These are phyloP conservation scores for Elsinoe necatrix DNA, from an alignment of 2,329 filamentous ascomycete genomes.

Conservation along the genomic window DNA sequence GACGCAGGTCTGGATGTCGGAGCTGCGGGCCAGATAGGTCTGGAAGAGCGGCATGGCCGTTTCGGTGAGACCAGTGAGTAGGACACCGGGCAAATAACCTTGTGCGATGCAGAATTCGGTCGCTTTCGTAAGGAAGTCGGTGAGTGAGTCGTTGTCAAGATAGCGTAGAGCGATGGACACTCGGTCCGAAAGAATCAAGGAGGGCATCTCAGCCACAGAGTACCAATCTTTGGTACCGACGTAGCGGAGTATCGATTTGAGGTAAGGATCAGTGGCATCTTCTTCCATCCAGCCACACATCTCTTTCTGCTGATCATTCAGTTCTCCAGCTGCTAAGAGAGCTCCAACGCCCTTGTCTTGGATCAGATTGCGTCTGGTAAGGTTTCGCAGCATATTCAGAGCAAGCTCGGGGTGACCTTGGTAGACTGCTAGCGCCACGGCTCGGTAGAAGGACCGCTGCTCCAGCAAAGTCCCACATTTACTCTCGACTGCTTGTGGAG, in stretches of 20 bases:
- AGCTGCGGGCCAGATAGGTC: slow-evolving; percentile 64
- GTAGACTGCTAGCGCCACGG: slow-evolving; percentile 67
- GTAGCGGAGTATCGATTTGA: slow-evolving; percentile 69
- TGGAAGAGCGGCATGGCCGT: slow-evolving; percentile 65
- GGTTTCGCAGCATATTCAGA: slow-evolving; percentile 59
- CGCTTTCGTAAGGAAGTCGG: slow-evolving; percentile 41
- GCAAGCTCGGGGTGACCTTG: slow-evolving; percentile 61
- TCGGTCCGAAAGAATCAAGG: slow-evolving; percentile 63
- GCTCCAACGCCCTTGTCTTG: slow-evolving; percentile 42
- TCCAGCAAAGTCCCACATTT: slow-evolving; percentile 45
- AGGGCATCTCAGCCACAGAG: slow-evolving; percentile 58
- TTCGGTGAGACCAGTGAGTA: slow-evolving; percentile 69
- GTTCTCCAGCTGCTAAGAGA: slow-evolving; percentile 40
- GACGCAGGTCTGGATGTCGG: slow-evolving; percentile 71
- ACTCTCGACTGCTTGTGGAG: slow-evolving; percentile 42
- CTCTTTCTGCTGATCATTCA: slow-evolving; percentile 51
- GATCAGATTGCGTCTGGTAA: slow-evolving; percentile 61
- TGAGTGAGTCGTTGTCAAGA: slow-evolving; percentile 48
- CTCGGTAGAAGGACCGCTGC: slow-evolving; percentile 58
- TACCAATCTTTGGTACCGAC: slow-evolving; percentile 66
- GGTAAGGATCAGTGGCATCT: slow-evolving; percentile 64
- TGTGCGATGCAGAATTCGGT: slow-evolving; percentile 52
- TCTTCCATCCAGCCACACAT: slow-evolving; percentile 55
- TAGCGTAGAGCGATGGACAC: slow-evolving; percentile 65
- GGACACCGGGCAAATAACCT: slow-evolving; percentile 68